A percentile compares a stretch with the other conserved stretches of the same genome.
Evolutionary conservation across 345 rosid genomes (phyloP).

Genomic region (Pistacia vera): DNA sequence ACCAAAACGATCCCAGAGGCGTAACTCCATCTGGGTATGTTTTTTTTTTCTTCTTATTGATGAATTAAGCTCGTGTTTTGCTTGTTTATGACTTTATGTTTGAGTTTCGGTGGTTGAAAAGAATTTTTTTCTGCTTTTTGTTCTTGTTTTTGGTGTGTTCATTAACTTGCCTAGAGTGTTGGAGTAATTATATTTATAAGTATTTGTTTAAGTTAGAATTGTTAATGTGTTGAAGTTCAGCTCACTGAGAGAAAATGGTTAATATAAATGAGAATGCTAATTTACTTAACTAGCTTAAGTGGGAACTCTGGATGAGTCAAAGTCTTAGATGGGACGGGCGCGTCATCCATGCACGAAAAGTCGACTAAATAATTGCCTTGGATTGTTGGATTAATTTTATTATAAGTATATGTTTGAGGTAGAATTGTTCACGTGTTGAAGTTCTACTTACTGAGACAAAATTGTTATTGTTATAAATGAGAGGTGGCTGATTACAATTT

Average conservation of each 20-base stretch:
- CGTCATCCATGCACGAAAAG: too few relatives aligned
- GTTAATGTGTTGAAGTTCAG: background rate
- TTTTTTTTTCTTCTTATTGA: background rate
- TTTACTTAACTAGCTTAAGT: background rate
- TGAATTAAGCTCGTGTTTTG: background rate
- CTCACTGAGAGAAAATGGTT: background rate
- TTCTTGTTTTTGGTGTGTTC: too few relatives aligned
- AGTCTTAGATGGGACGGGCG: too few relatives aligned
- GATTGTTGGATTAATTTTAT: too few relatives aligned
- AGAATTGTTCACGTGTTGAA: too few relatives aligned
- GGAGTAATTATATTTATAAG: too few relatives aligned
- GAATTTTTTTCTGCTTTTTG: too few relatives aligned
- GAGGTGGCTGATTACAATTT: background rate
- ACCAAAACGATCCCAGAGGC: slow-evolving; percentile 20
- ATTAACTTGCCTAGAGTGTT: too few relatives aligned
- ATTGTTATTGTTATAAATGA: too few relatives aligned
- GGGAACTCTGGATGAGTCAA: background rate
- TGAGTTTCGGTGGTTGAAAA: background rate
- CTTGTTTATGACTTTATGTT: background rate
- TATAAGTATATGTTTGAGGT: too few relatives aligned
- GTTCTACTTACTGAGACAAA: too few relatives aligned
- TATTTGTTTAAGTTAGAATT: background rate
- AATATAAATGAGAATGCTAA: background rate
- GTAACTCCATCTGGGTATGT: slow-evolving; percentile 47
- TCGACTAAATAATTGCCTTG: too few relatives aligned